Percentiles rank a stretch among this genome's conserved stretches.
These are phyloP conservation scores for Sarcomyxa edulis DNA, from an alignment of 768 basidiomycete genomes.

Conservation along the genomic window DNA sequence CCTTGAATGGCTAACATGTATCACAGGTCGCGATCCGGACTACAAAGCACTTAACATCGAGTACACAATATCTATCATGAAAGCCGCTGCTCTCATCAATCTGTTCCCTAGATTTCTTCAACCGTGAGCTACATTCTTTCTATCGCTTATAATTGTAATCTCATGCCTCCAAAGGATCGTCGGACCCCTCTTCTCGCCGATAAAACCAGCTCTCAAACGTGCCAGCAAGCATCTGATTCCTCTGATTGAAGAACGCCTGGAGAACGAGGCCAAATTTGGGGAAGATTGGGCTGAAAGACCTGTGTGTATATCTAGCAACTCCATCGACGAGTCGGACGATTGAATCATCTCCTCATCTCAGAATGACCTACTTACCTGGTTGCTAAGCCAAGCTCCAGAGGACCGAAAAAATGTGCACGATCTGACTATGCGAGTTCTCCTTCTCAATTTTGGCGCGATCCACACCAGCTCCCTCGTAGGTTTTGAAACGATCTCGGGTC, in stretches of 20 bases:
- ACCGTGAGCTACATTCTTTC: constrained; percentile 24
- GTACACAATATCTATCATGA: constrained; percentile 28
- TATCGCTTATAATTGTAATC: neutral
- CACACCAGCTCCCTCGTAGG: constrained; percentile 27
- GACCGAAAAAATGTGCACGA: constrained; percentile 17
- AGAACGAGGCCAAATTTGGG: constrained; percentile 3
- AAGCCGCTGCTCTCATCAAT: constrained; percentile 20
- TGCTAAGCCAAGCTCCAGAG: constrained; percentile 27
- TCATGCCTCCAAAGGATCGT: constrained; percentile 15
- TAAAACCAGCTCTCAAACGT: constrained; percentile 10
- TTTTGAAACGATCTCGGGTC: neutral
- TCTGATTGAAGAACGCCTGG: neutral
- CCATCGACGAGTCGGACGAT: neutral
- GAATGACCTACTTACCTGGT: constrained; percentile 39
- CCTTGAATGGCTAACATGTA: neutral
- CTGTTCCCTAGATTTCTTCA: constrained; percentile 31
- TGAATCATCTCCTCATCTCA: constrained; percentile 7
- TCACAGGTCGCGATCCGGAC: constrained; percentile 27
- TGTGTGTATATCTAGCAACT: neutral
- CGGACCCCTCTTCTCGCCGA: constrained; percentile 15
- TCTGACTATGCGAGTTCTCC: constrained; percentile 23
- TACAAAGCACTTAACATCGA: constrained; percentile 23
- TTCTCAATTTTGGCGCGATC: constrained; percentile 31
- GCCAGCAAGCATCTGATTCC: neutral
- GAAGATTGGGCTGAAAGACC: neutral